Evolutionary conservation across 31 red algal genomes (phyloP).

Genomic region (Porphyra umbilicalis): DNA sequence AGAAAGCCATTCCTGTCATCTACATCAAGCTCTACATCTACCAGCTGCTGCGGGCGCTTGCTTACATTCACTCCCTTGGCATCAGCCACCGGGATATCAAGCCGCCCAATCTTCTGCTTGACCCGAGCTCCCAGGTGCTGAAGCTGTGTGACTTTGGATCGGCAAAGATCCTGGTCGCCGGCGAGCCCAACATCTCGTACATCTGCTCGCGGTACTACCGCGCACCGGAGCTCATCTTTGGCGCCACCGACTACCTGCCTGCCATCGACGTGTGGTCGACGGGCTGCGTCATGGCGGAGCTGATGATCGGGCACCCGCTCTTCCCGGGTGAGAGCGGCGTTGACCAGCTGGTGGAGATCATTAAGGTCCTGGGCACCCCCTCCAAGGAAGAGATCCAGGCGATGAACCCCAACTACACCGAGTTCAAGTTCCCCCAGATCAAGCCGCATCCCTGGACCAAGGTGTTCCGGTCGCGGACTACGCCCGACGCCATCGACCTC

Average conservation of each 20-base stretch:
- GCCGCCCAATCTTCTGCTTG: conserved; percentile 89
- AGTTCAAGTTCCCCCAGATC: conserved; percentile 92
- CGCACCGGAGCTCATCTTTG: conserved; percentile 94
- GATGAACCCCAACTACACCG: conserved; percentile 92
- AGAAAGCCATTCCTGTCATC: conserved; percentile 75
- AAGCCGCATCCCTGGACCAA: conserved; percentile 64
- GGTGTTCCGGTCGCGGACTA: conserved; percentile 83
- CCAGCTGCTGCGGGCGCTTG: conserved; percentile 83
- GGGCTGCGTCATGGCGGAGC: conserved; percentile 96
- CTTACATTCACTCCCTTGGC: conserved; percentile 81
- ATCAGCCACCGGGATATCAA: conserved; percentile 97
- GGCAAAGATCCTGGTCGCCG: conserved; percentile 76
- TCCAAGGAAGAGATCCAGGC: conserved; percentile 80
- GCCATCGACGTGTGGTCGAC: conserved; percentile 90
- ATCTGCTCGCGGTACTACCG: conserved; percentile 97
- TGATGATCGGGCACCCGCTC: conserved; percentile 84
- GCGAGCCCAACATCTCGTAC: conserved; percentile 93
- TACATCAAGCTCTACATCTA: conserved; percentile 93
- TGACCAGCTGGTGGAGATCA: conserved; percentile 94
- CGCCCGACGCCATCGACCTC: conserved; percentile 79
- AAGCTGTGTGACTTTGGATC: conserved; percentile 97
- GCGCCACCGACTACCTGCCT: conserved; percentile 79
- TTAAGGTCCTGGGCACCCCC: conserved; percentile 95
- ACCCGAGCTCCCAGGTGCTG: conserved; percentile 73
- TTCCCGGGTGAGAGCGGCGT: conserved; percentile 94